Evolutionary conservation across 2,329 filamentous ascomycete species (phyloP).

Genomic region (Xylariales sp.): DNA sequence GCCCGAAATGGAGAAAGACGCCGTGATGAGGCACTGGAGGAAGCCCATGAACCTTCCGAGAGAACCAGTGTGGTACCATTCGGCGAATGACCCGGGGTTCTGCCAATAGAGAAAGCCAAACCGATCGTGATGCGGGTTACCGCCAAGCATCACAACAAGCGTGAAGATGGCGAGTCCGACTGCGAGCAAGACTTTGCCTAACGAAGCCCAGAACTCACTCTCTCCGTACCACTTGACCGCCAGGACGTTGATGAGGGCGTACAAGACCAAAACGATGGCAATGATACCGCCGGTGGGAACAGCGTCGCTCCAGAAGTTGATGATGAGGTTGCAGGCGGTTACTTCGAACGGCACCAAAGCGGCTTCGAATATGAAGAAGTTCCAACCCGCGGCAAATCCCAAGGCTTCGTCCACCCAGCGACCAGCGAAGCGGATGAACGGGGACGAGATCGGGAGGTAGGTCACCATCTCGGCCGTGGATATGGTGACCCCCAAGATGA

Average conservation of each 20-base stretch:
- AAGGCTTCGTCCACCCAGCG: constrained; percentile 73
- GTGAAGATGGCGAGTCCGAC: constrained; percentile 71
- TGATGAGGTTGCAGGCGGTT: constrained; percentile 59
- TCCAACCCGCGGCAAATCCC: constrained; percentile 69
- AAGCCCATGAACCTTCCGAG: constrained; percentile 76
- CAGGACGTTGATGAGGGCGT: constrained; percentile 61
- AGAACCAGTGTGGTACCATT: constrained; percentile 57
- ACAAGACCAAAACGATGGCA: constrained; percentile 50
- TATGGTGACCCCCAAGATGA: constrained; percentile 56
- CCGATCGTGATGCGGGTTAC: constrained; percentile 67
- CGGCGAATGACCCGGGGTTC: constrained; percentile 65
- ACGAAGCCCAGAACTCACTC: constrained; percentile 70
- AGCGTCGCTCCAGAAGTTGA: constrained; percentile 58
- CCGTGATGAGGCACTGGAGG: constrained; percentile 67
- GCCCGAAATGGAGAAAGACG: constrained; percentile 61
- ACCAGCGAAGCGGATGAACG: constrained; percentile 74
- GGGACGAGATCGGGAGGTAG: constrained; percentile 70
- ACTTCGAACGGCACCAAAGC: constrained; percentile 65
- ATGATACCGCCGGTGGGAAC: constrained; percentile 59
- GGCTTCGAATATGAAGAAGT: constrained; percentile 69
- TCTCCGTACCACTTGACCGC: constrained; percentile 73
- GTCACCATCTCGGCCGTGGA: constrained; percentile 73
- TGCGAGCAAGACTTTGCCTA: constrained; percentile 69
- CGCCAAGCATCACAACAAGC: constrained; percentile 78
- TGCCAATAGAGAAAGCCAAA: constrained; percentile 68